Conservation (phyloP, 2,329 filamentous ascomycete species). For the Penicillium psychrosexuale region DNA sequence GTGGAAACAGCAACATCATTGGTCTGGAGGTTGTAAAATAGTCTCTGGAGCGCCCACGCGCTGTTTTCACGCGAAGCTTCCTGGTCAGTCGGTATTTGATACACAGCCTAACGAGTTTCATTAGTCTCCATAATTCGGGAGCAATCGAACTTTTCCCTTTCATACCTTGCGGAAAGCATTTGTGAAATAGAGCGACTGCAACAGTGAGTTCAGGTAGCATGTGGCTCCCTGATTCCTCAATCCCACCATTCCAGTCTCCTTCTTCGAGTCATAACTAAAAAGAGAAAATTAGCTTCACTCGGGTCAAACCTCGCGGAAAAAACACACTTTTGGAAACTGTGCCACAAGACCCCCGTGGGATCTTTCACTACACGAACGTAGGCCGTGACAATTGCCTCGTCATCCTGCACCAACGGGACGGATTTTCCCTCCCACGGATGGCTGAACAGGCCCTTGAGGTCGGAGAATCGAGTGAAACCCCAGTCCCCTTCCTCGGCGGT, state of each 20-base stretch:
- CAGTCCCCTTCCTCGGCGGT: slow-evolving; percentile 95
- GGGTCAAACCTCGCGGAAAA: background rate
- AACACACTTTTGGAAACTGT: slow-evolving; percentile 45
- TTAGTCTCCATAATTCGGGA: background rate
- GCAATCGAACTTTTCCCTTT: background rate
- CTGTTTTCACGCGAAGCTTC: slow-evolving; percentile 81
- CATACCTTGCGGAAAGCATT: slow-evolving; percentile 88
- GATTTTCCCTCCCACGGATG: slow-evolving; percentile 67
- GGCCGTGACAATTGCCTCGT: slow-evolving; percentile 47
- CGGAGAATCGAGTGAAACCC: slow-evolving; percentile 96
- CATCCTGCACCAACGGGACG: slow-evolving; percentile 54
- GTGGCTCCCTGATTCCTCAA: slow-evolving; percentile 95
- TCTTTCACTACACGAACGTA: slow-evolving; percentile 51
- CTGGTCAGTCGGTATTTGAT: slow-evolving; percentile 89
- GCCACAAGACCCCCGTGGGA: slow-evolving; percentile 49
- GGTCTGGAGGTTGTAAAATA: slow-evolving; percentile 94
- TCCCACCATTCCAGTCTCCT: slow-evolving; percentile 94
- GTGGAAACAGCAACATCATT: slow-evolving; percentile 80
- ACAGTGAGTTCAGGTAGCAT: slow-evolving; percentile 79
- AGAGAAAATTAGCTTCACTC: slow-evolving; percentile 29
- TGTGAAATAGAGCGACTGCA: slow-evolving; percentile 81
- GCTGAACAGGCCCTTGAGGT: slow-evolving; percentile 80
- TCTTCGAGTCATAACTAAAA: slow-evolving; percentile 89
- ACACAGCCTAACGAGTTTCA: slow-evolving; percentile 66
- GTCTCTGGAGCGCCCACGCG: slow-evolving; percentile 85